Base-by-base conservation (phyloP, 345 rosid species). In the Ceriops zippeliana region DNA sequence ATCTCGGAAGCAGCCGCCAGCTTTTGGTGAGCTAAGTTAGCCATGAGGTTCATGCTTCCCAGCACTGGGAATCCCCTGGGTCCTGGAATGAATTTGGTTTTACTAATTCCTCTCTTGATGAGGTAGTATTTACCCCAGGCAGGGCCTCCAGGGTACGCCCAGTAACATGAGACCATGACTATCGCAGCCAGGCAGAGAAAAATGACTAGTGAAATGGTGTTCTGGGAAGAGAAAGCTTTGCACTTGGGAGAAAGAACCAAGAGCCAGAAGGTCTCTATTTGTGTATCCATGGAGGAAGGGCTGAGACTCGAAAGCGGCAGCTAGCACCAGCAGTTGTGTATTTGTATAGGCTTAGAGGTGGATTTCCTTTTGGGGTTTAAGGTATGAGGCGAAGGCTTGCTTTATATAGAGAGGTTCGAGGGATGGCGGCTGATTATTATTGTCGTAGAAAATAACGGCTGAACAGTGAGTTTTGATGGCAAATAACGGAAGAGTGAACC, bases 1-100 rank as follows among this genome's bases (percentile, higher is more conserved):
- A 24, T 5, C 4, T 17, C 38, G 6, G 89, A 83, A 1, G 76
- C 82, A 5, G 79, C 79, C 32, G 78, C 69, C n/a, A 85, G 78
- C 76, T 67, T 79, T 76, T 75, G 86, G 70, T 85, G 89, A 35
- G 89, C 85, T 19, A 85, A 71, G 77, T 76, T 75, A 16, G 73
- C 8, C 89, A 85, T 81, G 61, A 85, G 79, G 53, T 31, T 70
- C 75, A 85, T 75, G 81, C 86, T 85, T 5, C 89, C 89, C 3
- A 85, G 3, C 19, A 83, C 20, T 15, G 89, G 89, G 19, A 81
- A 37, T 11, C 89, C 89, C 1, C 74, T 52, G 0, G 89, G 89
- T 7, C 89, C 89, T 0, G 86, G 85, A 10, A 83, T 79, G 10
- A 59, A 9, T 24, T 31, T 61, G 15, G 70, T 6, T 28, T 67